Base-by-base conservation (phyloP, 306 rosid species). In the Trichosanthes cucumerina region DNA sequence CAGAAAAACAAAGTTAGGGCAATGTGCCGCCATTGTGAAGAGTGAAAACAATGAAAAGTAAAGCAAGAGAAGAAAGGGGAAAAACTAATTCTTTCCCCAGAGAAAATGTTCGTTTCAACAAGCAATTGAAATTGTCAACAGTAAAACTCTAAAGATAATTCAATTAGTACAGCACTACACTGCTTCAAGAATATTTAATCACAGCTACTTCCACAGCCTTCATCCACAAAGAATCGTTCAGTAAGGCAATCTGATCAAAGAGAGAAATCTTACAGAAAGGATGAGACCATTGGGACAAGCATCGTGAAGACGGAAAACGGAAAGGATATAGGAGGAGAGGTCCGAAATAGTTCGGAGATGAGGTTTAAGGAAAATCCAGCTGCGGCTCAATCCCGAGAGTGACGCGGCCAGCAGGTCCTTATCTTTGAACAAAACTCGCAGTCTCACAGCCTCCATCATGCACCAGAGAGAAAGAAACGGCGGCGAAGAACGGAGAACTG, bases 311-410 rank as follows among this genome's bases (percentile, higher is more conserved):
- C 75, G 59, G 81, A 89, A 96, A 54, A 81, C 73, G 79, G 31
- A 73, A 2, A 82, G 82, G 60, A 96, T 86, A 56, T 83, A 78
- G 43, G 88, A 83, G 18, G 93, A 75, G 13, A 96, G 85, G 81
- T 90, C 93, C 74, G 91, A 92, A 79, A 96, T 83, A 82, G 93
- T 87, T 75, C 19, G 81, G 84, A 58, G 86, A n/a, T 90, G 87
- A 66, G 97, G 87, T 79, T 96, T 86, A 15, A 92, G 91, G 26
- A 89, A 90, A 85, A 93, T 57, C 97, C 99, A 95, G 84, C 92
- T 85, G 58, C 90, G 96, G 15, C 77, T 79, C 24, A 95, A 77
- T 11, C 96, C 99, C 81, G 81, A 84, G 89, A 83, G 92, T 3
- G 93, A 87, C 72, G 83, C 85, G 65, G 79, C 83, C 33, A 95